Conservation (phyloP, 2,329 filamentous ascomycete genomes). For the Aspergillus pseudonomiae region DNA sequence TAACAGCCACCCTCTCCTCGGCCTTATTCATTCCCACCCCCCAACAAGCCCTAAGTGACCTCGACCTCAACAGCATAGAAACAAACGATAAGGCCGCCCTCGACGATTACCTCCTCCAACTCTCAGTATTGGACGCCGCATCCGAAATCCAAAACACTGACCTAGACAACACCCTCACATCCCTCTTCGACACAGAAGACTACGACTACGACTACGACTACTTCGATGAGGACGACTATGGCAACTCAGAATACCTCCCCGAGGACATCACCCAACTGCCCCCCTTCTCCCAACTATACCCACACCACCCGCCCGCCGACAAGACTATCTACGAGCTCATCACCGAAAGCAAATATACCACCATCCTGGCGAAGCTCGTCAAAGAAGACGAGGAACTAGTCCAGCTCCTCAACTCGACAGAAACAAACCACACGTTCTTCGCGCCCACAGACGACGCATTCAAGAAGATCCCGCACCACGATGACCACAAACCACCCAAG, state of each 20-base stretch:
- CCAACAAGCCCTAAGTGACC: constrained; percentile 36
- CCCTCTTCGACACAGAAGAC: background rate
- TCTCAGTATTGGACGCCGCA: constrained; percentile 3
- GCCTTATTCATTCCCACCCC: constrained; percentile 54
- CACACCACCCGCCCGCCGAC: constrained; percentile 55
- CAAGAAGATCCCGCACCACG: constrained; percentile 58
- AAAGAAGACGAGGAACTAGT: constrained; percentile 73
- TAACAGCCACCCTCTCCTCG: constrained; percentile 44
- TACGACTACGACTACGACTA: background rate
- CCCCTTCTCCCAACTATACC: background rate
- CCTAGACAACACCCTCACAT: constrained; percentile 15
- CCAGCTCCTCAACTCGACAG: constrained; percentile 71
- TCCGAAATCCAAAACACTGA: background rate
- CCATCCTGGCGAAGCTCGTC: constrained; percentile 75
- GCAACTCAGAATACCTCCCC: constrained; percentile 13
- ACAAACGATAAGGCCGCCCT: background rate
- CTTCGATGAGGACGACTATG: background rate
- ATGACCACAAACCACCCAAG: constrained; percentile 62
- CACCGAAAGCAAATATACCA: constrained; percentile 73
- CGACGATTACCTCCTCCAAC: background rate
- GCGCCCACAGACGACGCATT: constrained; percentile 79
- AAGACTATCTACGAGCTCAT: constrained; percentile 81
- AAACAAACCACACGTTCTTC: constrained; percentile 77
- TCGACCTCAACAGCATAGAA: background rate
- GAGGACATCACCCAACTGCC: constrained; percentile 11